phyloP scores from a whole-genome alignment of 768 basidiomycete species.

The Arthromyces matolae region DNA sequence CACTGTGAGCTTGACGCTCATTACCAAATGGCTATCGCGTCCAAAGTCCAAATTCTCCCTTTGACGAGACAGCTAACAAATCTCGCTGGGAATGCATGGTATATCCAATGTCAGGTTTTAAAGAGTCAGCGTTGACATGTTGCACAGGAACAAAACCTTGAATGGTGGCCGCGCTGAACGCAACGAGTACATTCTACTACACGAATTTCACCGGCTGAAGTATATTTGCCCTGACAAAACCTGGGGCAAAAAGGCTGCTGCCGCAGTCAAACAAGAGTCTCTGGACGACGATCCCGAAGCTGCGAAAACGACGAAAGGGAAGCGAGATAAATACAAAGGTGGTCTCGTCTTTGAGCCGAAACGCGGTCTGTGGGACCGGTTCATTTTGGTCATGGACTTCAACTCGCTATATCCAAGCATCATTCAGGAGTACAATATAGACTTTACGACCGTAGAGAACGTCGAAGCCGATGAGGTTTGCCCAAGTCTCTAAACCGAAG shows the following conservation, averaged over 20 bases:
- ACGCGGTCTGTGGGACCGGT: constrained; percentile 93
- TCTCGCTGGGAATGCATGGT: constrained; percentile 97
- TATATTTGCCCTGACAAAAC: constrained; percentile 96
- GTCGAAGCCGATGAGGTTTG: constrained; percentile 56
- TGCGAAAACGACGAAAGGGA: constrained; percentile 58
- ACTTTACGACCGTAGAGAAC: constrained; percentile 92
- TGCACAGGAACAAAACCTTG: constrained; percentile 86
- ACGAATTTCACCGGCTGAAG: constrained; percentile 95
- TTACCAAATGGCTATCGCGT: constrained; percentile 94
- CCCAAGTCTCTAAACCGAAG: not conserved
- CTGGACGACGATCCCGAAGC: constrained; percentile 57
- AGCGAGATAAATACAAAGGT: constrained; percentile 96
- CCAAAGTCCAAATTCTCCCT: constrained; percentile 91
- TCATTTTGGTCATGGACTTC: constrained; percentile 99
- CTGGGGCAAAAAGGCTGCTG: constrained; percentile 69
- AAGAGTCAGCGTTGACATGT: not conserved
- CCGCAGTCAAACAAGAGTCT: constrained; percentile 42
- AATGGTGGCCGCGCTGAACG: constrained; percentile 98
- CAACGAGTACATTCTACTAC: constrained; percentile 97
- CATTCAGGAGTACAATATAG: constrained; percentile 99
- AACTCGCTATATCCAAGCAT: constrained; percentile 98
- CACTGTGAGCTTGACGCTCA: constrained; percentile 96
- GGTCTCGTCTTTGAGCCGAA: constrained; percentile 97
- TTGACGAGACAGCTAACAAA: constrained; percentile 92
- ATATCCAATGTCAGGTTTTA: constrained; percentile 19